A percentile compares a stretch with the other conserved stretches of the same genome.
Evolutionary conservation across 2,329 filamentous ascomycete species (phyloP).

Genomic region (Botrytis medusae): DNA sequence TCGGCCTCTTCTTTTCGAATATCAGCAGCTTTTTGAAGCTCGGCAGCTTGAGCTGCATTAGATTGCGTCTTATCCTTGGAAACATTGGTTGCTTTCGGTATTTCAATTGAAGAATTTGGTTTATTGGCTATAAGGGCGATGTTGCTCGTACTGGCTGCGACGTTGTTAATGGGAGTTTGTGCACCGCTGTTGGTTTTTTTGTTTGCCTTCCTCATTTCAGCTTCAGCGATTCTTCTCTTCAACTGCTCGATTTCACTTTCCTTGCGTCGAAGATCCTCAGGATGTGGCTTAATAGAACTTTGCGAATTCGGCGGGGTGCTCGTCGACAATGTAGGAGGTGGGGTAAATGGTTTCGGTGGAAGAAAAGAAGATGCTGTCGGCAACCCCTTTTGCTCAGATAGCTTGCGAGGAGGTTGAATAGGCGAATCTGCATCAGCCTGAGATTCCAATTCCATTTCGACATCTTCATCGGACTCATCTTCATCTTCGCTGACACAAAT

Average conservation of each 20-base stretch:
- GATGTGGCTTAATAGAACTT: constrained; percentile 28
- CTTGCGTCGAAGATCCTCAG: constrained; percentile 50
- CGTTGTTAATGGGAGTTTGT: constrained; percentile 32
- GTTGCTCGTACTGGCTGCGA: constrained; percentile 20
- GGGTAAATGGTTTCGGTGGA: constrained; percentile 41
- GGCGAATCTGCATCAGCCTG: constrained; percentile 50
- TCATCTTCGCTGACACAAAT: constrained; percentile 84
- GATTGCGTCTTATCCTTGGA: constrained; percentile 28
- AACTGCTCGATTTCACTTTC: constrained; percentile 61
- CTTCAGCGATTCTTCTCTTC: constrained; percentile 45
- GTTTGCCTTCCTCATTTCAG: constrained; percentile 36
- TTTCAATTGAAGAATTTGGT: constrained; percentile 33
- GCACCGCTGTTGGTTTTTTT: constrained; percentile 35
- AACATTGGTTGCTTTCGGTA: constrained; percentile 33
- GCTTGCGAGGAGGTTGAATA: constrained; percentile 25
- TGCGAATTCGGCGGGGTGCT: constrained; percentile 32
- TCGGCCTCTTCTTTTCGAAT: constrained; percentile 33
- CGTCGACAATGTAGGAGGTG: constrained; percentile 31
- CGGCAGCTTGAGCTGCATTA: constrained; percentile 33
- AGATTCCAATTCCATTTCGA: constrained; percentile 63
- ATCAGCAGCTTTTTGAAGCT: constrained; percentile 32
- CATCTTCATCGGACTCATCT: constrained; percentile 58
- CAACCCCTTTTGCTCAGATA: constrained; percentile 29
- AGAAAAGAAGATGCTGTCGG: constrained; percentile 44
- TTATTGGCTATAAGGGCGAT: constrained; percentile 26